These are phyloP conservation scores for Raddia guianensis DNA, from an alignment of 176 grass and related monocot genomes.

Conservation along the genomic window DNA sequence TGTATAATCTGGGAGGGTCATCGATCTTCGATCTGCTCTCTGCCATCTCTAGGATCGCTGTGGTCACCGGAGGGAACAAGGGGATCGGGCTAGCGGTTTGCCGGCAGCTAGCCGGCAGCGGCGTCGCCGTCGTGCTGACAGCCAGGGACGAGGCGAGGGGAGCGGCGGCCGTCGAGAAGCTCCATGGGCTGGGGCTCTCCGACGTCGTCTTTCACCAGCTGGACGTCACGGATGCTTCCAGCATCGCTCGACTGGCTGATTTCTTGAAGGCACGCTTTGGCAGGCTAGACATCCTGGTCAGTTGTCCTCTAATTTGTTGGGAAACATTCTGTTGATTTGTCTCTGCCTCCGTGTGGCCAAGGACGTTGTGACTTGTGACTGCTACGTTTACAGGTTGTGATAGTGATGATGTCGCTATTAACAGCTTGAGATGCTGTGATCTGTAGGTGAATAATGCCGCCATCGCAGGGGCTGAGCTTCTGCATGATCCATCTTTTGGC, in stretches of 20 bases:
- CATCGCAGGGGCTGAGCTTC: neutral
- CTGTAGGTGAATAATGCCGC: conserved; percentile 47
- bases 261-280: conserved; percentile 19
- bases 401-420: neutral
- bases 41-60: conserved; percentile 42
- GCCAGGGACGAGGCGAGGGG: conserved; percentile 55
- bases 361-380: neutral
- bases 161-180: conserved; percentile 35
- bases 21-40: neutral
- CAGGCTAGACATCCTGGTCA: conserved; percentile 30
- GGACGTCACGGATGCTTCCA: conserved; percentile 44
- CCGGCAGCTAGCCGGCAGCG: conserved; percentile 44
- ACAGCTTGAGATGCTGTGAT: neutral
- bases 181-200: conserved; percentile 5
- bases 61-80: conserved; percentile 70
- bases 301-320: no score
- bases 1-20: no score
- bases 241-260: conserved; percentile 38
- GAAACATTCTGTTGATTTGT: neutral
- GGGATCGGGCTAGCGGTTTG: conserved; percentile 66
- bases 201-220: conserved; percentile 55
- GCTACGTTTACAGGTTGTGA: neutral
- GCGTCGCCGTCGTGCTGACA: conserved; percentile 53
- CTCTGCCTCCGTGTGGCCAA: neutral
- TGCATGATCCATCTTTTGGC: neutral